Conservation (phyloP, 31 red algal genomes). For the Bonnemaisonia californica region DNA sequence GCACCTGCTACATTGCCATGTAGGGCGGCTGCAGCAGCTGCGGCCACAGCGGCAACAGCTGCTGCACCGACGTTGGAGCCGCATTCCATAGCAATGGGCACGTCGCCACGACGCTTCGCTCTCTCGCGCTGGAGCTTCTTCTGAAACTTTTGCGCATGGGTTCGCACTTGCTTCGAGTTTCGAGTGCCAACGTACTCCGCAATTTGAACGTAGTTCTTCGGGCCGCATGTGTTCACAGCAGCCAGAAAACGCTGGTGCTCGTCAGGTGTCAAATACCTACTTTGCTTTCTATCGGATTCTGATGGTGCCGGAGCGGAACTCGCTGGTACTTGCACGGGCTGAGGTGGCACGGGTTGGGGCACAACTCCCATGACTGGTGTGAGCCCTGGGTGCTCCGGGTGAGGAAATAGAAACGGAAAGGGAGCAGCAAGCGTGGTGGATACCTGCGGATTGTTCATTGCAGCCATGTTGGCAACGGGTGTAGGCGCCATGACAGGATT, state of each 20-base stretch:
- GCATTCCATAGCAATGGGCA: neutral
- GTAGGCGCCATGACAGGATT: neutral
- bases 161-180: constrained; percentile 95
- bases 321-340: neutral
- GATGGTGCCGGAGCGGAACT: neutral
- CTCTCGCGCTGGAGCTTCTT: constrained; percentile 78
- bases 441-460: constrained; percentile 1
- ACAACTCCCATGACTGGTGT: constrained; percentile 17
- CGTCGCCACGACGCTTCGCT: constrained; percentile 43
- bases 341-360: constrained; percentile 4
- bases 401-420: constrained; percentile 24
- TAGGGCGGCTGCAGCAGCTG: constrained; percentile 57
- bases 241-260: constrained; percentile 97
- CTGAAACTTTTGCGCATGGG: constrained; percentile 95
- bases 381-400: constrained; percentile 5
- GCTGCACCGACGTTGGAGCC: constrained; percentile 37
- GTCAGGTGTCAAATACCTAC: constrained; percentile 97
- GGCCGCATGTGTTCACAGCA: constrained; percentile 79
- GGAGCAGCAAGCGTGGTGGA: neutral
- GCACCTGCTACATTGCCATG: constrained; percentile 45
- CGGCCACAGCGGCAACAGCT: constrained; percentile 59
- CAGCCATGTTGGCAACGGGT: neutral
- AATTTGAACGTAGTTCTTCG: constrained; percentile 87
- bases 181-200: constrained; percentile 85
- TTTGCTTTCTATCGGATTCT: constrained; percentile 58